phyloP scores from a whole-genome alignment of 768 basidiomycete genomes.

The Boletus fagicola region DNA sequence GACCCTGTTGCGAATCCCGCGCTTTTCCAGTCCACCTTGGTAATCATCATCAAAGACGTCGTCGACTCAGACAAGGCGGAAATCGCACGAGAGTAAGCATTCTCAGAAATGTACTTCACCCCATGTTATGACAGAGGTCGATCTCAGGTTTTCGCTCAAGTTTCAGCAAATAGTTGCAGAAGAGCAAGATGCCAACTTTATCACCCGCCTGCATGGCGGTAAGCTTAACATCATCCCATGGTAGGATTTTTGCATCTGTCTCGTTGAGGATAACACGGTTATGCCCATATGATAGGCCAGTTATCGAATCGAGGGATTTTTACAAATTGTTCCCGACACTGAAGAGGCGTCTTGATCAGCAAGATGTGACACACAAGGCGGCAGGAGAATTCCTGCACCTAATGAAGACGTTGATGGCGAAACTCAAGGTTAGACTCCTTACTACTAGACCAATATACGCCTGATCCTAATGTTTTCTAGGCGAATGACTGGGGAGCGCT shows the following conservation, averaged over 20 bases:
- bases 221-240: constrained; percentile 58
- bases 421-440: constrained; percentile 48
- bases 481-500: constrained; percentile 63
- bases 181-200: constrained; percentile 61
- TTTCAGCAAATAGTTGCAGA: constrained; percentile 59
- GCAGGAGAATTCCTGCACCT: constrained; percentile 55
- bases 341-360: constrained; percentile 46
- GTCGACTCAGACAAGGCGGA: constrained; percentile 59
- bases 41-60: constrained; percentile 70
- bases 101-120: background rate
- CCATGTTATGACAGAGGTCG: background rate
- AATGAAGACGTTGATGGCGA: constrained; percentile 64
- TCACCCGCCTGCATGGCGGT: constrained; percentile 55
- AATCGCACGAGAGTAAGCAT: constrained; percentile 53
- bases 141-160: constrained; percentile 50
- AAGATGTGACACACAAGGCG: constrained; percentile 45
- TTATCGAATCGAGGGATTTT: constrained; percentile 61
- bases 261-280: background rate
- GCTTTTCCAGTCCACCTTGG: constrained; percentile 56
- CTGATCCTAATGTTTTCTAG: constrained; percentile 30
- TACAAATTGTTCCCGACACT: constrained; percentile 50
- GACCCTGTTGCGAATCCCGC: constrained; percentile 57
- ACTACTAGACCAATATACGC: background rate
- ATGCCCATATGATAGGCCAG: constrained; percentile 34
- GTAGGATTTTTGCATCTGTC: constrained; percentile 20